Base-by-base conservation (phyloP, 2,329 filamentous ascomycete species). In the Waltergamsia citrina region DNA sequence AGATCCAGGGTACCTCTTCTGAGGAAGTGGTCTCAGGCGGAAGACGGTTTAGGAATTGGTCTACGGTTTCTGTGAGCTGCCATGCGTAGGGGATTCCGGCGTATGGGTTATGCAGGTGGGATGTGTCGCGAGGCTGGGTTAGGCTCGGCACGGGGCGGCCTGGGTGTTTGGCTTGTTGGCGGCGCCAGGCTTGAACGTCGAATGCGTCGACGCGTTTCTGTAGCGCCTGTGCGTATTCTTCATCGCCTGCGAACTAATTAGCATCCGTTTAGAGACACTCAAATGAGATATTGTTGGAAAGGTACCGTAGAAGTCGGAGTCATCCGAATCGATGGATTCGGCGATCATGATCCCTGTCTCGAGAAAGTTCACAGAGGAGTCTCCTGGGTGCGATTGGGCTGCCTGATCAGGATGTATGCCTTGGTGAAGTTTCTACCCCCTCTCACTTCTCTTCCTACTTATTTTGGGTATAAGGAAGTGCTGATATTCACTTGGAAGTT, bases 1-100 rank as follows among this genome's bases (percentile, higher is more conserved):
- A 86, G 31, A 94, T 85, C 81, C 84, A 92, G 0, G 70, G 69
- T 4, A 32, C 3, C 69, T 63, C 1, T 58, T 44, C 1, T 47
- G 47, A 2, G 3, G 62, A 54, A 2, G 78, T 83, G 2, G 69
- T 79, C 4, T 69, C 67, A 0, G 85, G 83, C 0, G 81, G 80
- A 0, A 88, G 62, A 7, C 85, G 75, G 7, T 58, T 39, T 3
- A 92, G 56, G 45, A 94, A 93, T 1, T 70, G 67, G 7, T 71
- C 55, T 2, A 82, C 57, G 0, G 69, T 70, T 49, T 88, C 83
- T 2, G 60, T 60, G 19, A 78, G 62, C 51, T 81, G 80, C 63
- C 79, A 77, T 18, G 71, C 77, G 40, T 64, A 65, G 4, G 53
- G 34, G 2, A 65, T 38, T 22, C 70, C 73, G 37, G 73, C 65